Evolutionary conservation across 2,329 filamentous ascomycete genomes (phyloP).

Genomic region (Fusarium sp.): DNA sequence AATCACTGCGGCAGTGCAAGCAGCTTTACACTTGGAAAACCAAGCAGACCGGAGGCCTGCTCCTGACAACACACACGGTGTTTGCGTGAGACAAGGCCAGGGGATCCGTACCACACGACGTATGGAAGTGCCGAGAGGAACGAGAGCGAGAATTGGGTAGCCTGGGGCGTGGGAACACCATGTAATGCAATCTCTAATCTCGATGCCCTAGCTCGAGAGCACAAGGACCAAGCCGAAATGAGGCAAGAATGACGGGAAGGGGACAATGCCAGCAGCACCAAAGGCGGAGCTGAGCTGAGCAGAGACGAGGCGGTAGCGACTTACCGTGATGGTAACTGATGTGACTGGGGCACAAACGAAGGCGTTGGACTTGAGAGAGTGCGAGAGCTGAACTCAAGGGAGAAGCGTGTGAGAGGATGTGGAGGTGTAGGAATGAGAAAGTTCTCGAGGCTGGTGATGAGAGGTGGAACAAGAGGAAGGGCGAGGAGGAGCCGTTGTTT

Average conservation of each 20-base stretch:
- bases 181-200: conserved; percentile 30
- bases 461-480: conserved; percentile 36
- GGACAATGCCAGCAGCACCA: neutral
- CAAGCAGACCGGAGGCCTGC: conserved; percentile 12
- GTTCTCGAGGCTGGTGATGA: conserved; percentile 28
- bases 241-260: conserved; percentile 3
- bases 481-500: conserved; percentile 39
- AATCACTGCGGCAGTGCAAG: conserved; percentile 26
- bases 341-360: conserved; percentile 37
- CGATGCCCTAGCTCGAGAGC: conserved; percentile 12
- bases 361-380: conserved; percentile 33
- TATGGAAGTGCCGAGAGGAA: conserved; percentile 33
- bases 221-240: conserved; percentile 18
- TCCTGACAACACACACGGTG: conserved; percentile 35
- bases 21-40: conserved; percentile 25
- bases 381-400: conserved; percentile 34
- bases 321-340: conserved; percentile 30
- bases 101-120: conserved; percentile 38
- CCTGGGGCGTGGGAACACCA: conserved; percentile 28
- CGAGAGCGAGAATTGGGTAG: conserved; percentile 12
- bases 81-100: conserved; percentile 48
- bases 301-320: conserved; percentile 2
- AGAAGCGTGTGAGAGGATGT: conserved; percentile 36
- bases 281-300: neutral
- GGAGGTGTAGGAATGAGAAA: conserved; percentile 40